Evolutionary conservation across 139 green algal species (phyloP).

Genomic region (Desmodesmus armatus): DNA sequence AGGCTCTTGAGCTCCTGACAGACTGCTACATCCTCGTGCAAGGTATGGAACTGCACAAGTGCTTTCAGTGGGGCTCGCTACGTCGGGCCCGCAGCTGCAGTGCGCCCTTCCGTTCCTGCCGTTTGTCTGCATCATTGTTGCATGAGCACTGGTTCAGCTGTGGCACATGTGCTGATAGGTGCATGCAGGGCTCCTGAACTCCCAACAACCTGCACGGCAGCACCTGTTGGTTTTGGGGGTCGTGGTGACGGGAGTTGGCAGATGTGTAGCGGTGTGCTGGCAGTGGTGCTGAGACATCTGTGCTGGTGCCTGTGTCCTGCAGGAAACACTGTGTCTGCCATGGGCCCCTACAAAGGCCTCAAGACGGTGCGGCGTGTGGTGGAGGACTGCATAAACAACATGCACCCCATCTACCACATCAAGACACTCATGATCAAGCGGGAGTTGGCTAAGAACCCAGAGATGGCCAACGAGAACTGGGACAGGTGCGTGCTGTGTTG

Average conservation of each 20-base stretch:
- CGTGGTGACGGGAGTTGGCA: no score
- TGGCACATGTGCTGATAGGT: not conserved
- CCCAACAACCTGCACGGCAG: no score
- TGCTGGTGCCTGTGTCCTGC: no score
- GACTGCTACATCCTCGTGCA: conserved; percentile 98
- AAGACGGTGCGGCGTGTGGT: conserved; percentile 94
- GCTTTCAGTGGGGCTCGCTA: conserved; percentile 28
- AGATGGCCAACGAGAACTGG: conserved; percentile 93
- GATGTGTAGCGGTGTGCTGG: no score
- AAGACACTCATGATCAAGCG: conserved; percentile 99
- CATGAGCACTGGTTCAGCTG: not conserved
- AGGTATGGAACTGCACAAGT: conserved; percentile 53
- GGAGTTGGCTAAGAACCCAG: conserved; percentile 96
- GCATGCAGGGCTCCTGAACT: no score
- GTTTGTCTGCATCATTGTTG: no score
- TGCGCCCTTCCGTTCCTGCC: no score
- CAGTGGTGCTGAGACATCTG: no score
- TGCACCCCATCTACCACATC: conserved; percentile 99
- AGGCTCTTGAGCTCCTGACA: conserved; percentile 98
- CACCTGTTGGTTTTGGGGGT: no score
- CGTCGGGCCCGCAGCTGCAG: not conserved
- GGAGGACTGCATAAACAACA: conserved; percentile 95
- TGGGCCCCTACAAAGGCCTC: conserved; percentile 95
- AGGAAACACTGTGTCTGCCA: conserved; percentile 96
- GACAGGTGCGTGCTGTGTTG: conserved; percentile 65